Evolutionary conservation across 176 grass and related monocot species (phyloP).

Genomic region (Urochloa ruziziensis): DNA sequence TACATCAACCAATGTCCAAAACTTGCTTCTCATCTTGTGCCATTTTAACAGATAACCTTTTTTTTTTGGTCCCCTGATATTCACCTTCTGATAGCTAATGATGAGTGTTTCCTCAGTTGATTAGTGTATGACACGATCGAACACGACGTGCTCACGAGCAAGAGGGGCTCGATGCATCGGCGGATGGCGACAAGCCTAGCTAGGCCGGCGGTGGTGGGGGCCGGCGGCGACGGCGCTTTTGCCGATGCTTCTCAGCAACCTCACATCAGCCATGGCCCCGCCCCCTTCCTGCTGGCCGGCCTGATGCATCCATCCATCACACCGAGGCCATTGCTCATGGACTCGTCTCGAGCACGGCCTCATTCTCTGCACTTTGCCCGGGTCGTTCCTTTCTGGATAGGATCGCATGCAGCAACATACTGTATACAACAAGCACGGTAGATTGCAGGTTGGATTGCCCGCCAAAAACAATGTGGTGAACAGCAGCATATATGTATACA

Average conservation of each 20-base stretch:
- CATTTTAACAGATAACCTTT: neutral
- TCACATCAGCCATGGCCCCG: neutral
- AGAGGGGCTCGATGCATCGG: neutral
- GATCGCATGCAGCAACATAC: neutral
- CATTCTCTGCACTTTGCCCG: conserved; percentile 22
- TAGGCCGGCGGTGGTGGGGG: conserved; percentile 52
- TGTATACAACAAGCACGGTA: neutral
- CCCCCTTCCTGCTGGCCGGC: no score
- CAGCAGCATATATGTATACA: neutral
- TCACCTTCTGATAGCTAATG: neutral
- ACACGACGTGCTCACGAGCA: conserved; percentile 5
- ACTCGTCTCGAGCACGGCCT: neutral
- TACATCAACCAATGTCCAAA: neutral
- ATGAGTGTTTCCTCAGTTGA: neutral
- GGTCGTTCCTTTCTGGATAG: neutral
- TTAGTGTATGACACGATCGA: neutral
- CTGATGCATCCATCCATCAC: neutral
- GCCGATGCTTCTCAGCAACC: neutral
- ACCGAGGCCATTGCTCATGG: neutral
- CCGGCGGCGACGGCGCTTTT: conserved; percentile 8
- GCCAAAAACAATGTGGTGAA: neutral
- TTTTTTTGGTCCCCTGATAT: neutral
- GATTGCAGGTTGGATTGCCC: neutral
- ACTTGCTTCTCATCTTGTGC: neutral
- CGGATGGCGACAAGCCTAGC: conserved; percentile 40